phyloP scores from a whole-genome alignment of 78 protist genomes.

The Chrysochromulina parva region DNA sequence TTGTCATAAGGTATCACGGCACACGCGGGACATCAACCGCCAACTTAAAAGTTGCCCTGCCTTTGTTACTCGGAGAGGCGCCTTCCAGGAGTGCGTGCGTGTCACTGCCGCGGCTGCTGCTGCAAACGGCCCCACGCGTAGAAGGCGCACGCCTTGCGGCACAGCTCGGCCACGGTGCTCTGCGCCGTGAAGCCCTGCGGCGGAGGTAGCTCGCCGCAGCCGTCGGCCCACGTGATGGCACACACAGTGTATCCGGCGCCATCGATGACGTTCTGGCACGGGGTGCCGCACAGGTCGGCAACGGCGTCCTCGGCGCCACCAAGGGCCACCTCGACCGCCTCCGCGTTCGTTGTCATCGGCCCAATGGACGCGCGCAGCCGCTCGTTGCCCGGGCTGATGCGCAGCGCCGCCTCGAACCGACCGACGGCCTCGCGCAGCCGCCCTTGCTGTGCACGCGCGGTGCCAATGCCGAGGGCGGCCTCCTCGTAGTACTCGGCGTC shows the following conservation, averaged over 20 bases:
- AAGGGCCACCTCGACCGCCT: not conserved
- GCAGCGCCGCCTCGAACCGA: not conserved
- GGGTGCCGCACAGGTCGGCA: not conserved
- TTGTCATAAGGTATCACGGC: no score
- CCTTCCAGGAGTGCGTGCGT: no score
- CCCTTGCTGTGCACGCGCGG: constrained; percentile 22
- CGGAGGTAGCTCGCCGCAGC: not conserved
- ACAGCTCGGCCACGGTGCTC: not conserved
- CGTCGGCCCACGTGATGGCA: not conserved
- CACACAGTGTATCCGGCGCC: not conserved
- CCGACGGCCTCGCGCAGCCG: not conserved
- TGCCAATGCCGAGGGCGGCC: not conserved
- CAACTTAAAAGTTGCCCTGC: no score
- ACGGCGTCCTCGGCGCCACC: not conserved
- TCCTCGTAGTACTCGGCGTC: not conserved
- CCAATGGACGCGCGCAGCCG: not conserved
- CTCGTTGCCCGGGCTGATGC: not conserved
- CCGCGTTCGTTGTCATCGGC: not conserved
- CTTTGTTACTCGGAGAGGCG: no score
- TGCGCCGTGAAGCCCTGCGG: not conserved
- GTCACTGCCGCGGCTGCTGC: no score
- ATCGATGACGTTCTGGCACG: not conserved
- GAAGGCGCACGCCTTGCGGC: not conserved
- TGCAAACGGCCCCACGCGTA: no score
- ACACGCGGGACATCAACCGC: no score